A percentile compares a stretch with the other conserved stretches of the same genome.
phyloP scores from a whole-genome alignment of 2,329 filamentous ascomycete genomes.

The Penicillium sp. region DNA sequence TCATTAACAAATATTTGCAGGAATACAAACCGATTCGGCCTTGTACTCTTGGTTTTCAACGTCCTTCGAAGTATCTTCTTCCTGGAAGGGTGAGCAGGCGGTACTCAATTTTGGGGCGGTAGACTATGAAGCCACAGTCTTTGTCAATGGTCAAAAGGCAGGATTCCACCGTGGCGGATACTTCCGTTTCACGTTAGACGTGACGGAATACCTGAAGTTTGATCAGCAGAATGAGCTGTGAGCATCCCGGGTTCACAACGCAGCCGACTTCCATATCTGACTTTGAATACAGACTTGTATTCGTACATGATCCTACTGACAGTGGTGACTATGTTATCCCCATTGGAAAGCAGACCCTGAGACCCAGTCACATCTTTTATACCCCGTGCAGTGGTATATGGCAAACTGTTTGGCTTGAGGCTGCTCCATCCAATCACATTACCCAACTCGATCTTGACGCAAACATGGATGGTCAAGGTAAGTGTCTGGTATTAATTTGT shows the following conservation, averaged over 20 bases:
- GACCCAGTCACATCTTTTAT: constrained; percentile 63
- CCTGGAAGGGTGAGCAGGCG: constrained; percentile 45
- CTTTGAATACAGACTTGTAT: constrained; percentile 53
- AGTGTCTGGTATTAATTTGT: constrained; percentile 17
- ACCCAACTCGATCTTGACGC: constrained; percentile 61
- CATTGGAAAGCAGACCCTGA: constrained; percentile 63
- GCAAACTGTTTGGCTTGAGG: constrained; percentile 71
- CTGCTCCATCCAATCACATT: constrained; percentile 59
- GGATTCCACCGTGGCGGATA: constrained; percentile 62
- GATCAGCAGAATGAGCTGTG: constrained; percentile 57
- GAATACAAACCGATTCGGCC: constrained; percentile 39
- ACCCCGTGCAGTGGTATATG: constrained; percentile 72
- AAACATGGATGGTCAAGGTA: constrained; percentile 55
- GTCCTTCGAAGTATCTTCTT: constrained; percentile 48
- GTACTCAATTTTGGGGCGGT: constrained; percentile 54
- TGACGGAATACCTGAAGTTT: constrained; percentile 48
- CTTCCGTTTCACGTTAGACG: constrained; percentile 60
- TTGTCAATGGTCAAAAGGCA: constrained; percentile 56
- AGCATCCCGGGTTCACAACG: constrained; percentile 17
- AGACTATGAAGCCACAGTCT: constrained; percentile 56
- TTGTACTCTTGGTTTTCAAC: constrained; percentile 53
- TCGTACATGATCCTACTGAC: constrained; percentile 68
- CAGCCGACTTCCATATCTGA: neutral
- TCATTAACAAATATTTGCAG: constrained; percentile 15
- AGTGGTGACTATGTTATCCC: constrained; percentile 56